These are phyloP conservation scores for Dispira simplex DNA, from an alignment of 192 early-diverging fungal genomes.

Conservation along the genomic window DNA sequence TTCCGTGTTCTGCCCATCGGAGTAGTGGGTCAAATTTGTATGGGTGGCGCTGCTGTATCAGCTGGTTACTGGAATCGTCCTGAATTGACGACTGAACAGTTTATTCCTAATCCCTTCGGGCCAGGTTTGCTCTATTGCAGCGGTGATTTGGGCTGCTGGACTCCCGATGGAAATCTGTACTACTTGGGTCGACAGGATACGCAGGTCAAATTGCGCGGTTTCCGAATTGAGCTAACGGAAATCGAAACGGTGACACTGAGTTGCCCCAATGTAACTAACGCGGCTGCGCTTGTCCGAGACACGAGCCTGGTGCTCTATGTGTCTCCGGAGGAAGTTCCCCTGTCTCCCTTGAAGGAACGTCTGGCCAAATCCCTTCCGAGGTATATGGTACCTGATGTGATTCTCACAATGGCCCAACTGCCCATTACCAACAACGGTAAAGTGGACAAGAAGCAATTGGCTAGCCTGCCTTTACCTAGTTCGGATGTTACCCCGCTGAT, in stretches of 20 bases:
- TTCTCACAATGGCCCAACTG: neutral
- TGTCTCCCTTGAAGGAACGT: neutral
- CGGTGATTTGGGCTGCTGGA: neutral
- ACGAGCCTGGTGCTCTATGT: neutral
- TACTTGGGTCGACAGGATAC: neutral
- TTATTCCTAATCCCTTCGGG: neutral
- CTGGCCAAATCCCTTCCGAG: neutral
- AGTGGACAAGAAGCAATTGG: neutral
- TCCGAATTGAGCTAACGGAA: slow-evolving; percentile 1
- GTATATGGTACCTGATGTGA: neutral
- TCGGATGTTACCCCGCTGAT: too few relatives aligned
- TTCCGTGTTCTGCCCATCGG: slow-evolving; percentile 14
- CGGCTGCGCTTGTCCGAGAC: neutral
- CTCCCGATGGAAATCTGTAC: neutral
- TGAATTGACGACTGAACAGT: neutral
- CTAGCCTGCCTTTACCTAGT: neutral
- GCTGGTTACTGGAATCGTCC: slow-evolving; percentile 1
- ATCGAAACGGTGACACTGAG: neutral
- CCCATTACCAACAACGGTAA: neutral
- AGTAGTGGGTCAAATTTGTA: neutral
- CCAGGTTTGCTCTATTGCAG: neutral
- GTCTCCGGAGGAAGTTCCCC: neutral
- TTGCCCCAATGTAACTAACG: neutral
- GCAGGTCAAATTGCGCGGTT: slow-evolving; percentile 6
- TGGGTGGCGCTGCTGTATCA: neutral